phyloP scores from a whole-genome alignment of 2,329 filamentous ascomycete genomes.

The Penicillium expansum region DNA sequence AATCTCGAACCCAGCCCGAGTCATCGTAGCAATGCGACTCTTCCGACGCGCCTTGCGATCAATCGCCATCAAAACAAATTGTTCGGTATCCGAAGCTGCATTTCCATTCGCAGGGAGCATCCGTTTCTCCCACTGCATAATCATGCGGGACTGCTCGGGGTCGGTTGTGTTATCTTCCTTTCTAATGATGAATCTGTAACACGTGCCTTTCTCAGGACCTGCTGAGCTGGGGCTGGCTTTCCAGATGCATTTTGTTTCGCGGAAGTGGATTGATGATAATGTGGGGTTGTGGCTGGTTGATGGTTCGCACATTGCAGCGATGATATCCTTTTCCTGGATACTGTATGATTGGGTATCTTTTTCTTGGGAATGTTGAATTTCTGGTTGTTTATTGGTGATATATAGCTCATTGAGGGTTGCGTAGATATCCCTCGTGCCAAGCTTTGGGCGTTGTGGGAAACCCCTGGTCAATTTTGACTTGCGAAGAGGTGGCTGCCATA shows the following conservation, averaged over 20 bases:
- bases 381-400: constrained; percentile 2
- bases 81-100: constrained; percentile 3
- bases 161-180: neutral
- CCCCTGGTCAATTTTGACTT: constrained; percentile 25
- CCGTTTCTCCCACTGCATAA: constrained; percentile 25
- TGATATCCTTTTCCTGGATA: constrained; percentile 13
- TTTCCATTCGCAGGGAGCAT: neutral
- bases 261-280: constrained; percentile 18
- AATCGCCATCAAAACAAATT: constrained; percentile 23
- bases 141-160: constrained; percentile 12
- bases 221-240: constrained; percentile 8
- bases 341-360: neutral
- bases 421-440: constrained; percentile 29
- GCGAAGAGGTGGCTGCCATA: constrained; percentile 31
- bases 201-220: constrained; percentile 5
- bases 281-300: neutral
- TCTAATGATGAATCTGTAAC: constrained; percentile 18
- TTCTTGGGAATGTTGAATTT: neutral
- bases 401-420: constrained; percentile 29
- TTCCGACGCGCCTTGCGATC: constrained; percentile 22
- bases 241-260: constrained; percentile 19
- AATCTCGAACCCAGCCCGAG: constrained; percentile 23
- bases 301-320: constrained; percentile 20
- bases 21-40: constrained; percentile 23
- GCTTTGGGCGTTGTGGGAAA: constrained; percentile 21